Conservation (phyloP, 106 monocot species). For the Dendrobium catenatum region DNA sequence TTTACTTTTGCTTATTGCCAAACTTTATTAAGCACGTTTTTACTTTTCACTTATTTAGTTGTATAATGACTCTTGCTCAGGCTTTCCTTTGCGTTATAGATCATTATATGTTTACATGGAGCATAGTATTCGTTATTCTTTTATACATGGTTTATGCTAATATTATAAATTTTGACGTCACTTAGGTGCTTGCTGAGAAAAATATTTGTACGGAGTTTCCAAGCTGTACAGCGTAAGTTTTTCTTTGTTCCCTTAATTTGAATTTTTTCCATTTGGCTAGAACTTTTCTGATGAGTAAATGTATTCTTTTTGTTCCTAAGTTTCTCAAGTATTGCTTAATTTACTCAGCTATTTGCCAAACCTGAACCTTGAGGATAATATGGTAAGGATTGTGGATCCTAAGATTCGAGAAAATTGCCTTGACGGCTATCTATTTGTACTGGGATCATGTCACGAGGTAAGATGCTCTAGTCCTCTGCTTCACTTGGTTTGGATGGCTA, state of each 20-base stretch:
- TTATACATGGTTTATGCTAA: neutral
- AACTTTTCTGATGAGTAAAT: neutral
- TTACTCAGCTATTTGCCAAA: slow-evolving; percentile 46
- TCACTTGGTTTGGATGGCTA: neutral
- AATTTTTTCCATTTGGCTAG: neutral
- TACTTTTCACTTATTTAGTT: neutral
- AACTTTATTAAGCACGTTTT: neutral
- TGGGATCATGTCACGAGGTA: slow-evolving; percentile 49
- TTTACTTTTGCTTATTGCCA: neutral
- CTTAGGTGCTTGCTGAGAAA: slow-evolving; percentile 57
- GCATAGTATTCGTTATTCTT: neutral
- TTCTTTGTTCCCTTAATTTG: neutral
- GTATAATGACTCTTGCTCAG: neutral
- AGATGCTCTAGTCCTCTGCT: slow-evolving; percentile 7
- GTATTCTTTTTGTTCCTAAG: neutral
- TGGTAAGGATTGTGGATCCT: slow-evolving; percentile 50
- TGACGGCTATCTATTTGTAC: slow-evolving; percentile 57
- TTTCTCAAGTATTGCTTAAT: neutral
- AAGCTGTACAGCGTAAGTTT: slow-evolving; percentile 49
- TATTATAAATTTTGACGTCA: neutral
- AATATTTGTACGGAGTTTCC: slow-evolving; percentile 64
- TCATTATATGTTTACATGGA: neutral
- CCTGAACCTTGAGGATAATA: slow-evolving; percentile 35
- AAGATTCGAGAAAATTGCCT: slow-evolving; percentile 56
- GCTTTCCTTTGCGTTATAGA: neutral